Conservation (phyloP, 345 rosid species). For the Abelmoschus esculentus region DNA sequence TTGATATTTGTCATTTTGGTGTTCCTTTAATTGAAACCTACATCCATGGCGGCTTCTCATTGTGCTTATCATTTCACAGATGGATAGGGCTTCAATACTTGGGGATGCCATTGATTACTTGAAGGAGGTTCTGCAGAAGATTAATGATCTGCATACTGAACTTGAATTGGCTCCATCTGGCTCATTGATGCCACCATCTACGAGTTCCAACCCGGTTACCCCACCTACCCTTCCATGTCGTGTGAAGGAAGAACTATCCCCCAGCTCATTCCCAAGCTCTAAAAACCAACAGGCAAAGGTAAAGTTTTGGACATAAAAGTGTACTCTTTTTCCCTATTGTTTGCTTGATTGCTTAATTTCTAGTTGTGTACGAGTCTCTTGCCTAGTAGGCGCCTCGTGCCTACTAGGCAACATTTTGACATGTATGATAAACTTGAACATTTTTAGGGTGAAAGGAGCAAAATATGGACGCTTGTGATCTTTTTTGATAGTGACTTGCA, state of each 20-base stretch:
- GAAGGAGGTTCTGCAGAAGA: constrained; percentile 90
- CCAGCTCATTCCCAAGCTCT: constrained; percentile 60
- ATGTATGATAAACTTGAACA: neutral
- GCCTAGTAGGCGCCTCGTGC: neutral
- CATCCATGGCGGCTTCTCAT: neutral
- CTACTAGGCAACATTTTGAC: neutral
- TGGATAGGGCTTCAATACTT: constrained; percentile 97
- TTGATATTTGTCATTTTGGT: neutral
- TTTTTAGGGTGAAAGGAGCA: neutral
- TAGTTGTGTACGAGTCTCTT: neutral
- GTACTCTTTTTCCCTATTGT: neutral
- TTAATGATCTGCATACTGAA: constrained; percentile 83
- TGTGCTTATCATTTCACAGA: constrained; percentile 37
- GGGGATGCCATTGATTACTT: constrained; percentile 95
- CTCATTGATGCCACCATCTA: constrained; percentile 46
- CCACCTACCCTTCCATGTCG: constrained; percentile 67
- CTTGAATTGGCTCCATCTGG: constrained; percentile 73
- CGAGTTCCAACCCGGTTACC: constrained; percentile 72
- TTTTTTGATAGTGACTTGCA: neutral
- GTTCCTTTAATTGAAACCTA: neutral
- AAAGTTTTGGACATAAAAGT: constrained; percentile 10
- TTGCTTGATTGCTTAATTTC: neutral
- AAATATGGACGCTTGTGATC: neutral
- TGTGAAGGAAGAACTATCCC: constrained; percentile 72
- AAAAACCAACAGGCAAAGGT: constrained; percentile 85